A percentile compares a stretch with the other conserved stretches of the same genome.
Evolutionary conservation across 2,329 filamentous ascomycete species (phyloP).

Genomic region (Tolypocladium nubicola): DNA sequence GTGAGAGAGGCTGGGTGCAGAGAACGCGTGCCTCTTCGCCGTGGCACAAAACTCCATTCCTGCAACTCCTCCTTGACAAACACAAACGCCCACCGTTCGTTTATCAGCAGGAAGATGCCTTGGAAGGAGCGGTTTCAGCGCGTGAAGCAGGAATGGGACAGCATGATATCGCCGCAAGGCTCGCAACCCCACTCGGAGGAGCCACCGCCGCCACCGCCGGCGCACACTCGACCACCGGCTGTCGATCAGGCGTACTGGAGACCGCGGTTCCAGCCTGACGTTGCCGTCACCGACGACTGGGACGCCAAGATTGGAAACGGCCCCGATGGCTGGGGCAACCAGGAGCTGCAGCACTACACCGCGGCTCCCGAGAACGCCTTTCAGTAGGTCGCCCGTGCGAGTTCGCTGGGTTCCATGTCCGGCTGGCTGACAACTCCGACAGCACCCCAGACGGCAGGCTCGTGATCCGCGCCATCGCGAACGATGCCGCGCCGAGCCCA

Average conservation of each 20-base stretch:
- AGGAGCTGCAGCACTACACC: slow-evolving; percentile 49
- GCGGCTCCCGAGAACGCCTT: slow-evolving; percentile 39
- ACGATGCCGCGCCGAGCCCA: slow-evolving; percentile 17
- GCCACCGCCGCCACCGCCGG: slow-evolving; percentile 1
- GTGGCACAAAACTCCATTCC: background rate
- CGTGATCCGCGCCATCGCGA: slow-evolving; percentile 39
- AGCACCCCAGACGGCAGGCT: slow-evolving; percentile 38
- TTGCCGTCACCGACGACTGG: slow-evolving; percentile 39
- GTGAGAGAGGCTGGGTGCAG: background rate
- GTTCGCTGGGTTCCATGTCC: background rate
- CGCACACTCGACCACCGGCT: slow-evolving; percentile 3
- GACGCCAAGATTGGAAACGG: slow-evolving; percentile 43
- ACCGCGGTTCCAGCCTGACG: slow-evolving; percentile 34
- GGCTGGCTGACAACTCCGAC: background rate
- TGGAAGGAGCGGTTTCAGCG: slow-evolving; percentile 28
- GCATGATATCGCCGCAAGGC: slow-evolving; percentile 13
- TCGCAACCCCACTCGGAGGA: slow-evolving; percentile 5
- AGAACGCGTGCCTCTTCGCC: background rate
- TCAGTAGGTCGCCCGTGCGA: slow-evolving; percentile 20
- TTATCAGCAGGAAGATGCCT: slow-evolving; percentile 12
- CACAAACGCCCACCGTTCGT: background rate
- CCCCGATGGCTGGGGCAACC: slow-evolving; percentile 51
- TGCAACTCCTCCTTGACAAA: background rate
- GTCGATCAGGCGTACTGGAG: slow-evolving; percentile 35
- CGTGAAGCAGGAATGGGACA: slow-evolving; percentile 26